Base-by-base conservation (phyloP, 2,329 filamentous ascomycete genomes). In the Phialophora chinensis region DNA sequence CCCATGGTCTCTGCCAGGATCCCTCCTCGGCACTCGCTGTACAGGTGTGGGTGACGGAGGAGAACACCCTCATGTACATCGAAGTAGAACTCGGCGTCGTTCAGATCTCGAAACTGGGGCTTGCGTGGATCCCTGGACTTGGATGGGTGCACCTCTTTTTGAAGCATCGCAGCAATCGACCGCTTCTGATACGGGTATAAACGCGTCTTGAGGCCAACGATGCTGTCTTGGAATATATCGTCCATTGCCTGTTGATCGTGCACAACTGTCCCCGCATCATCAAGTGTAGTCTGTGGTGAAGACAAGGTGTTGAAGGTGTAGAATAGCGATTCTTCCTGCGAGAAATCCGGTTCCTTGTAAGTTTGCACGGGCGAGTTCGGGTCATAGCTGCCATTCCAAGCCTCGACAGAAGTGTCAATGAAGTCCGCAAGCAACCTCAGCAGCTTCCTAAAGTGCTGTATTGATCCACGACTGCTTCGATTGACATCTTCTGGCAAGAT, bases 161-260 rank as follows among this genome's bases (percentile, higher is more conserved):
- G 90, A 20, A 97, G 79, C 93, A 98, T 97, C 31, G 90, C 76
- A 3, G 91, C 91, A 0, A 90, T 90, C 0, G 93, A 94, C 53
- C 90, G 86, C 59, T 89, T 85, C 76, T 98, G 94, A 72, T 96
- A 96, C 0, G 86, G 84, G 74, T 95, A 91, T 0, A 97, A 80
- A 0, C 79, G 79, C 0, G 91, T 91, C 65, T 79, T 78, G 29
- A 83, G 74, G 35, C 80, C 77, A 58, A 72, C 54, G 5, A 80
- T 72, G 38, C 64, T 59, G 35, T 70, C 68, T 3, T 66, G 53
- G 12, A 82, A 71, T 29, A 81, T 55, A 31, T 78, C 74, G 12
- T 73, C 69, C 76, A 82, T 80, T 0, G 79, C 77, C 6, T 72
- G 64, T 54, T 71, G 73, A 0, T 77, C 74, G 70, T 78, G 76